Base-by-base conservation (phyloP, 441 rosid species). In the Erysimum cheiri region DNA sequence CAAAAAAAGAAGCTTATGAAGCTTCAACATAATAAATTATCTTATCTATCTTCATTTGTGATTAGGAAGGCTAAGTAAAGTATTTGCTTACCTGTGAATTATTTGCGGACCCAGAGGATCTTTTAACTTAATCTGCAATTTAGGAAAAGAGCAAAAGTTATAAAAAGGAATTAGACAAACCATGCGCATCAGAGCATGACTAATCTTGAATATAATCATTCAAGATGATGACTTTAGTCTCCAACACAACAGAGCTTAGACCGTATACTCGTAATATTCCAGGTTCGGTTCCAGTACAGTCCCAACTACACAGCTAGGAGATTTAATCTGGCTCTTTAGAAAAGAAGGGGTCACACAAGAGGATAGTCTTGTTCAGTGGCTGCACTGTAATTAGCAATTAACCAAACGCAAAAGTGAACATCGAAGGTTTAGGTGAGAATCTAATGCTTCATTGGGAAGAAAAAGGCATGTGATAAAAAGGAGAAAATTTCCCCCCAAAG, bases 391-490 rank as follows among this genome's bases (percentile, higher is more conserved):
- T 63, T 57, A 69, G 74, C 53, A 73, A 68, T 65, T 72, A 64
- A 41, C 56, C 57, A 70, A 62, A 33, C 48, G 62, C 64, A 57
- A 48, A 74, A 57, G 50, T 39, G 69, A 68, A 60, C 71, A 61
- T 70, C 70, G 76, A 52, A 67, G 75, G 79, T 71, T 80, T 84
- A 71, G 76, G 85, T 81, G 75, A 78, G 40, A 63, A 43, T 76
- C 31, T 69, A 48, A n/a, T 60, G 78, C 81, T 89, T 83, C 67
- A 78, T 75, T 83, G 44, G 66, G 72, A 87, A 85, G 79, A 69
- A 28, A 47, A 78, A 62, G 79, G 46, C 56, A 57, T 72, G 54
- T 47, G 71, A 67, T 70, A 82, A 43, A 70, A 70, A 71, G 40
- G 71, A 57, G 64, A 71, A 67, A 67, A 72, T 47, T 71, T 66